These are phyloP conservation scores for Fusarium paranaense DNA, from an alignment of 2,329 filamentous ascomycete species.

Conservation along the genomic window DNA sequence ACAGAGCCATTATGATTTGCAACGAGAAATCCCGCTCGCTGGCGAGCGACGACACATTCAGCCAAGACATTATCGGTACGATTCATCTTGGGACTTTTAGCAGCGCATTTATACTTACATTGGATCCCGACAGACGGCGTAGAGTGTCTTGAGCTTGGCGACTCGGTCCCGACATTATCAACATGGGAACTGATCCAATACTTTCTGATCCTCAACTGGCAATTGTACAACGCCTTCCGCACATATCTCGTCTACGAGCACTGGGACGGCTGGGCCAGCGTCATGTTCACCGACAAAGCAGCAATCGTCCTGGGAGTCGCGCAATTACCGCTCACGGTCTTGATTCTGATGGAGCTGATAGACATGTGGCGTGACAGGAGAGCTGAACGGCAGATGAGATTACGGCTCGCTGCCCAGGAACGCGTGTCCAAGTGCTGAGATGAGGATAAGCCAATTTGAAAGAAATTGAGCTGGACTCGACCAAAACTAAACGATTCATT, in stretches of 20 bases:
- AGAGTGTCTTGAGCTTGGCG: not conserved
- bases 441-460: not conserved
- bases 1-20: not conserved
- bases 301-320: not conserved
- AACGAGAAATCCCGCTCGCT: not conserved
- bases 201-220: not conserved
- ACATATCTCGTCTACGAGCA: constrained; percentile 4
- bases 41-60: not conserved
- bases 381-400: not conserved
- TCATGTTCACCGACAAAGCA: not conserved
- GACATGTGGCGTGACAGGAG: constrained; percentile 14
- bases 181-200: not conserved
- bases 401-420: not conserved
- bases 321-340: not conserved
- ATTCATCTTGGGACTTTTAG: not conserved
- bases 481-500: not conserved
- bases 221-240: not conserved
- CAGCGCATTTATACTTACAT: not conserved
- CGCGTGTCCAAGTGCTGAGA: not conserved
- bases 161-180: not conserved
- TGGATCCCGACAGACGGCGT: not conserved
- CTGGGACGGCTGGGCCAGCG: constrained; percentile 8
- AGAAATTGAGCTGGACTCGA: not conserved
- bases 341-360: not conserved
- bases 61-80: not conserved